Conservation (phyloP, 192 early-diverging fungal genomes). For the Chytriomyces hyalinus region DNA sequence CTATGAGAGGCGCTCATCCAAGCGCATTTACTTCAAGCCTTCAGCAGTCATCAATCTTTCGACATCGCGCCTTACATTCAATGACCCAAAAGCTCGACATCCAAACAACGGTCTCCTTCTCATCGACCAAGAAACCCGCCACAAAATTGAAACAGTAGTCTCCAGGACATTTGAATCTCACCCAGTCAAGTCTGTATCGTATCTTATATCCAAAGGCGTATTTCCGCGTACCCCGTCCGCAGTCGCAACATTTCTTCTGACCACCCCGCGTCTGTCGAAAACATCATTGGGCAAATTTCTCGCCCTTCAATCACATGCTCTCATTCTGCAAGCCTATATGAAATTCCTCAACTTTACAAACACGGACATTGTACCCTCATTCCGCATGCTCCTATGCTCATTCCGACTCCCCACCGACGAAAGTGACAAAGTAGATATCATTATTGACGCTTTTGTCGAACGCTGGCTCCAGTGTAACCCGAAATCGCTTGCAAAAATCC, state of each 20-base stretch:
- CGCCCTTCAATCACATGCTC: constrained; percentile 1
- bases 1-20: constrained; percentile 19
- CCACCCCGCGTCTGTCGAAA: constrained; percentile 17
- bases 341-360: neutral
- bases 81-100: constrained; percentile 17
- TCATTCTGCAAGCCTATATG: constrained; percentile 11
- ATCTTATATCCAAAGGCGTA: constrained; percentile 15
- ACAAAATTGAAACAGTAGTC: constrained; percentile 30
- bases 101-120: constrained; percentile 19
- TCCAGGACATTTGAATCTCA: constrained; percentile 26
- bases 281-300: constrained; percentile 19
- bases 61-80: constrained; percentile 10
- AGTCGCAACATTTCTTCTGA: constrained; percentile 25
- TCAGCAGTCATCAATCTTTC: neutral
- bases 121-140: constrained; percentile 9
- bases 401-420: constrained; percentile 19
- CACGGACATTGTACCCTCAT: constrained; percentile 10
- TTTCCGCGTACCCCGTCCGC: constrained; percentile 23
- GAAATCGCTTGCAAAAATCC: constrained; percentile 26
- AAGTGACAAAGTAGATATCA: constrained; percentile 26
- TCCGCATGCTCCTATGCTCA: constrained; percentile 13
- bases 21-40: constrained; percentile 23
- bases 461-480: constrained; percentile 22
- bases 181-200: constrained; percentile 20
- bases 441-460: constrained; percentile 19